Base-by-base conservation (phyloP, 2,329 filamentous ascomycete species). In the Cladosporium cucumerinum region DNA sequence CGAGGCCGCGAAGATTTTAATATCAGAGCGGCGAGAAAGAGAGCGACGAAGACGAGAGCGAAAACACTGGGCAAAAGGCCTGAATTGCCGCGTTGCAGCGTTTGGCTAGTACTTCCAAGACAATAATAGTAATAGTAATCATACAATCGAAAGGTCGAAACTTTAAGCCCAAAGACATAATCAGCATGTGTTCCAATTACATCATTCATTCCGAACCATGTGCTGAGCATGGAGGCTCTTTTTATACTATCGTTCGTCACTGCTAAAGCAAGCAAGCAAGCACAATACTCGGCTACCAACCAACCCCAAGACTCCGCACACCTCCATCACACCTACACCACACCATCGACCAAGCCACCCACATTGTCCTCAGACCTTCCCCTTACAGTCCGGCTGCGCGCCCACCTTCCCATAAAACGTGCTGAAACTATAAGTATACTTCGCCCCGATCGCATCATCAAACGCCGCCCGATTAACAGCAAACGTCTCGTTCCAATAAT, bases 331-430 rank as follows among this genome's bases (percentile, higher is more conserved):
- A 12, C 7, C 3, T 10, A 21, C n/a, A 21, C n/a, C 39, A 7
- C 8, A 21, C 39, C n/a, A 8, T 46, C 21, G n/a, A 46, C n/a
- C 39, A 43, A 21, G 11, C 7, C 18, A n/a, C 39, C 39, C 5
- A n/a, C 18, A 18, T 21, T 7, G 11, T 7, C 8, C n/a, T 43
- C 39, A n/a, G 18, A 21, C 4, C 21, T 46, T 36, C 1, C 12
- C 55, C 25, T n/a, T 25, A 26, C 58, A 61, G 26, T 28, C 7
- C 21, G 21, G 46, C 28, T 61, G 21, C 46, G 12, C 21, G 10
- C 28, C 46, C 30, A 51, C 21, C 46, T 61, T 61, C 16, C 58
- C 58, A 26, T 61, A 61, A 21, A 61, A 61, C 18, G 58, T 39
- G 26, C 58, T 61, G 8, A 23, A 39, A 10, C 39, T 34, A 48